Conservation (phyloP, 1,139 yeast genomes). For the Sporopachydermia cereana region DNA sequence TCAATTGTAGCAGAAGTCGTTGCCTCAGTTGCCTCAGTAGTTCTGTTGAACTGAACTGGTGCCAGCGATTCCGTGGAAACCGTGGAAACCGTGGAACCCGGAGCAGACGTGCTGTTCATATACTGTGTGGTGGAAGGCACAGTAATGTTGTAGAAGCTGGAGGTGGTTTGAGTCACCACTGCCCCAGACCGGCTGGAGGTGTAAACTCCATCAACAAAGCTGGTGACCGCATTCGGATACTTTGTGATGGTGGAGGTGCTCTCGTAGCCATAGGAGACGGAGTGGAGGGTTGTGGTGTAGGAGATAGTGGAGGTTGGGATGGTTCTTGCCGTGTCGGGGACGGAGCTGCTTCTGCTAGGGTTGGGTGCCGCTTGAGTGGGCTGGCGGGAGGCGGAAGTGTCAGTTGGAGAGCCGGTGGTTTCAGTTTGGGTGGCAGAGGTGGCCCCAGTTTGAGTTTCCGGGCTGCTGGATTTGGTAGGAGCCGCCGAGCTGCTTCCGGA, state of each 20-base stretch:
- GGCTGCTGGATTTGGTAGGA: too few relatives aligned
- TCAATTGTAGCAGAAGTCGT: not conserved
- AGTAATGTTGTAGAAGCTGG: not conserved
- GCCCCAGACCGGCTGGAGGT: not conserved
- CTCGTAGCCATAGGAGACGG: not conserved
- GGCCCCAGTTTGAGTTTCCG: not conserved
- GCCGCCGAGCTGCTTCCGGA: not conserved
- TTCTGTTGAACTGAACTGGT: not conserved
- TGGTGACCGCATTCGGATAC: constrained; percentile 4
- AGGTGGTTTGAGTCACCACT: not conserved
- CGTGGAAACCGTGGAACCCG: not conserved
- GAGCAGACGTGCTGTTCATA: not conserved
- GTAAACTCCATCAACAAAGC: not conserved
- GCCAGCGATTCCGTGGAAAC: too few relatives aligned
- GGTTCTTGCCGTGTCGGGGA: too few relatives aligned
- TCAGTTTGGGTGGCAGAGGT: not conserved
- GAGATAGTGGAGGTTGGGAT: not conserved
- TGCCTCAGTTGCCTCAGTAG: not conserved
- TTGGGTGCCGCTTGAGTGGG: not conserved
- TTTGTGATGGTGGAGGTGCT: not conserved
- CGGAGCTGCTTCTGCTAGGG: not conserved
- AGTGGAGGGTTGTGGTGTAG: not conserved
- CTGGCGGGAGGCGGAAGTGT: not conserved
- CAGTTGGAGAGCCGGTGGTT: not conserved
- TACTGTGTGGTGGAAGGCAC: not conserved